Evolutionary conservation across 306 rosid species (phyloP).

Genomic region (Luffa aegyptiaca): DNA sequence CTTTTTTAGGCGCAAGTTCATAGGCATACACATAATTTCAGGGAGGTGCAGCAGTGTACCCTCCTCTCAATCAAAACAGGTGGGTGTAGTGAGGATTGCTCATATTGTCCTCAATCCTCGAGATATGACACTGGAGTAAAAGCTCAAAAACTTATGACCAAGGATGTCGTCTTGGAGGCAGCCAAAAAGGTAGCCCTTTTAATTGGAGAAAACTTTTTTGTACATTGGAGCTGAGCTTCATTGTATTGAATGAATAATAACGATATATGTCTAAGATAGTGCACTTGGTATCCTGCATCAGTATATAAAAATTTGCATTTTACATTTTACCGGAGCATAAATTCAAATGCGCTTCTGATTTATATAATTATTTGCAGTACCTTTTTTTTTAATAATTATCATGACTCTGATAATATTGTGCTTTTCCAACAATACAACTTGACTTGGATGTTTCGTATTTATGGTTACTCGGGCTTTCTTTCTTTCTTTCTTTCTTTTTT

Average conservation of each 20-base stretch:
- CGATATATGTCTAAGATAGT: neutral
- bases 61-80: slow-evolving; percentile 93
- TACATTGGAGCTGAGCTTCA: slow-evolving; percentile 5
- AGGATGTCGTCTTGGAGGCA: slow-evolving; percentile 64
- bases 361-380: neutral
- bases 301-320: neutral
- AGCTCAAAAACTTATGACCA: slow-evolving; percentile 64
- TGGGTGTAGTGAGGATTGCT: slow-evolving; percentile 97
- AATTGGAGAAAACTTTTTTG: neutral
- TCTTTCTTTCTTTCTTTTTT: too few relatives aligned
- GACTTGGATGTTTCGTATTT: neutral
- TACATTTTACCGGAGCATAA: neutral
- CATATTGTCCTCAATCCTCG: slow-evolving; percentile 94
- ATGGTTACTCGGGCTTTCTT: too few relatives aligned
- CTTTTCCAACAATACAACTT: neutral
- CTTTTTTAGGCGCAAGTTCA: slow-evolving; percentile 84
- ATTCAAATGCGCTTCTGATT: neutral
- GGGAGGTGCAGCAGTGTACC: slow-evolving; percentile 98
- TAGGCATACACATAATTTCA: slow-evolving; percentile 78
- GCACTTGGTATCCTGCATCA: neutral
- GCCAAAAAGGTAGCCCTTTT: slow-evolving; percentile 54
- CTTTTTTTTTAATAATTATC: neutral
- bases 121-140: slow-evolving; percentile 79
- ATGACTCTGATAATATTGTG: neutral
- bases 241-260: neutral